These are phyloP conservation scores for Tricholoma flavovirens DNA, from an alignment of 768 basidiomycete genomes.

Conservation along the genomic window DNA sequence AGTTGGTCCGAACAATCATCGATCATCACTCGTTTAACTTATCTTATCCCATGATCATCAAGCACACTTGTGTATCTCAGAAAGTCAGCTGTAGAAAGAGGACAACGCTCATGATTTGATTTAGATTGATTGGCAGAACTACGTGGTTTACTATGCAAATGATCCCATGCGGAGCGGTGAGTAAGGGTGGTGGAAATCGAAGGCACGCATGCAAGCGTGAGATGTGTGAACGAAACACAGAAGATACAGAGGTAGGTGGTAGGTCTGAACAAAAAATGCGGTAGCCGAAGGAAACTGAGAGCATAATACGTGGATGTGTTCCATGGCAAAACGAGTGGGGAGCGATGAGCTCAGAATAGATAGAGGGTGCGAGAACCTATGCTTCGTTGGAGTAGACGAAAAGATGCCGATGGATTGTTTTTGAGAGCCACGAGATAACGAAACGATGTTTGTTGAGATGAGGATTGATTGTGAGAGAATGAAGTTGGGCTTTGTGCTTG, in stretches of 20 bases:
- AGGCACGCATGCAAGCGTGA: not conserved
- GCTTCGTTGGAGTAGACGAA: conserved; percentile 1
- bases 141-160: not conserved
- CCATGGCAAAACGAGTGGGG: not conserved
- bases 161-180: not conserved
- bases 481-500: conserved; percentile 2
- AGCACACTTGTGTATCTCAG: not conserved
- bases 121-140: not conserved
- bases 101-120: not conserved
- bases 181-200: not conserved
- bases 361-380: not conserved
- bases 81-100: not conserved
- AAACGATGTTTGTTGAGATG: conserved; percentile 17
- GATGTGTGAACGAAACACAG: not conserved
- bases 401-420: conserved; percentile 2
- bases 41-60: not conserved
- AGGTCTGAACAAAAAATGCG: not conserved
- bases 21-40: not conserved
- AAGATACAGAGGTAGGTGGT: not conserved
- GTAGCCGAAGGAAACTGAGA: not conserved
- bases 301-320: not conserved
- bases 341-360: not conserved
- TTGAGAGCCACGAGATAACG: conserved; percentile 12
- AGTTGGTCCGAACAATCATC: not conserved
- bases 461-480: conserved; percentile 4